Conservation (phyloP, 495 filamentous ascomycete species). For the Talaromyces wortmannii region DNA sequence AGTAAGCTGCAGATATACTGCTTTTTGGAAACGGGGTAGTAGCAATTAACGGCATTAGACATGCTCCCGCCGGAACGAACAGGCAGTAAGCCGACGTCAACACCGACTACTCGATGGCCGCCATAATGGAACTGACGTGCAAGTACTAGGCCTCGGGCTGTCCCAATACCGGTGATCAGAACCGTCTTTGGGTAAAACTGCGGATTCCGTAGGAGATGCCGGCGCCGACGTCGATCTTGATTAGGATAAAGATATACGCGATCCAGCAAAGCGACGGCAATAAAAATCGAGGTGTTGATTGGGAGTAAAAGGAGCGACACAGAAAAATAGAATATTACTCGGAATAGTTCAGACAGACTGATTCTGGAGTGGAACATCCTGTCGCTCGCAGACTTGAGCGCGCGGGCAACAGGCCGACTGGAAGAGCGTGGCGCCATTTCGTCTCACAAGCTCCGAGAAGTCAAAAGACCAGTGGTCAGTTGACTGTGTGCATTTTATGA, state of each 20-base stretch:
- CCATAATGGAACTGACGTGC: slow-evolving; percentile 60
- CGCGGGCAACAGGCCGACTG: not conserved
- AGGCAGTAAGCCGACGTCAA: slow-evolving; percentile 54
- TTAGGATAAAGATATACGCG: slow-evolving; percentile 13
- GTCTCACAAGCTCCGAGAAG: not conserved
- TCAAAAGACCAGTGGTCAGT: no score
- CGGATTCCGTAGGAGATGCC: slow-evolving; percentile 23
- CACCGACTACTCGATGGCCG: slow-evolving; percentile 67
- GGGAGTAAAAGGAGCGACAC: slow-evolving; percentile 49
- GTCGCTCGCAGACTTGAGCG: not conserved
- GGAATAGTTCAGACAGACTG: not conserved
- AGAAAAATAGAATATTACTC: slow-evolving; percentile 28
- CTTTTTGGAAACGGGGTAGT: slow-evolving; percentile 45
- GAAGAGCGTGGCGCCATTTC: not conserved
- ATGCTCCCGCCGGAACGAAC: slow-evolving; percentile 30
- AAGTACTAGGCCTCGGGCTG: slow-evolving; percentile 57
- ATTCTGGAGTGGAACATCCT: not conserved
- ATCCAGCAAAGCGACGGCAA: slow-evolving; percentile 24
- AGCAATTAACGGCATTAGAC: slow-evolving; percentile 38
- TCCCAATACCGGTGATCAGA: slow-evolving; percentile 66
- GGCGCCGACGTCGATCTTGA: slow-evolving; percentile 11
- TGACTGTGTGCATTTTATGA: no score
- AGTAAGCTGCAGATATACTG: slow-evolving; percentile 44
- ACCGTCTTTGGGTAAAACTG: slow-evolving; percentile 50
- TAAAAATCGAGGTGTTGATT: slow-evolving; percentile 41